These are phyloP conservation scores for Ophiosphaerella herpotricha DNA, from an alignment of 2,329 filamentous ascomycete genomes.

Conservation along the genomic window DNA sequence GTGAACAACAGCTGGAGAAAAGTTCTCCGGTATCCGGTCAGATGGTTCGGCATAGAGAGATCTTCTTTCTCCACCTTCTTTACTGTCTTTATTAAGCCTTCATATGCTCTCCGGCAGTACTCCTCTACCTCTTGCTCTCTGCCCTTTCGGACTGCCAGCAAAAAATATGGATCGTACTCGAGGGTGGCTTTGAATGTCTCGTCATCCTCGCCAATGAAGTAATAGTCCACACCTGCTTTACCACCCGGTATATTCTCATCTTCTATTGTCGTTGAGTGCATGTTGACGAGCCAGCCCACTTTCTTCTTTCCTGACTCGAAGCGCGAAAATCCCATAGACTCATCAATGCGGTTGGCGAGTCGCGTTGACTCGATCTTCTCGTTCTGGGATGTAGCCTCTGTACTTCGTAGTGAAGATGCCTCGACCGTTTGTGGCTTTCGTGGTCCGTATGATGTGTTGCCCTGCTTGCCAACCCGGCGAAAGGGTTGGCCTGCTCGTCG, in stretches of 20 bases:
- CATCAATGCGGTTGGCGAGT: constrained; percentile 87
- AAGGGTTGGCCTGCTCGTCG: constrained; percentile 48
- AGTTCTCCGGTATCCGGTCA: constrained; percentile 85
- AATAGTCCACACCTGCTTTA: constrained; percentile 90
- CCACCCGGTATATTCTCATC: constrained; percentile 84
- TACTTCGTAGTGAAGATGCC: constrained; percentile 71
- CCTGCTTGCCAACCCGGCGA: constrained; percentile 50
- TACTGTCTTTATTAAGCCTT: constrained; percentile 79
- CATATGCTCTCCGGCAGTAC: constrained; percentile 80
- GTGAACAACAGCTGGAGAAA: constrained; percentile 86
- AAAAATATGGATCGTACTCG: constrained; percentile 95
- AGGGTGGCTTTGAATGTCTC: constrained; percentile 94
- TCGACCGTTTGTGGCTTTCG: constrained; percentile 77
- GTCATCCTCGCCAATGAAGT: constrained; percentile 79
- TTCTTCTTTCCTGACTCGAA: constrained; percentile 87
- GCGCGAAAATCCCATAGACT: constrained; percentile 89
- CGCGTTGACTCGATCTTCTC: constrained; percentile 87
- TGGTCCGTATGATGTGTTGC: constrained; percentile 53
- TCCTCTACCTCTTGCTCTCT: constrained; percentile 94
- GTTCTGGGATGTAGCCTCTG: constrained; percentile 87
- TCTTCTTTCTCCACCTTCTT: constrained; percentile 88
- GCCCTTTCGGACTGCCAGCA: constrained; percentile 86
- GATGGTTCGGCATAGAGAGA: constrained; percentile 90
- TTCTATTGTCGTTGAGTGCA: constrained; percentile 85
- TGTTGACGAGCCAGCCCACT: constrained; percentile 92